phyloP scores from a whole-genome alignment of 2,329 filamentous ascomycete genomes.

The Remersonia thermophila region DNA sequence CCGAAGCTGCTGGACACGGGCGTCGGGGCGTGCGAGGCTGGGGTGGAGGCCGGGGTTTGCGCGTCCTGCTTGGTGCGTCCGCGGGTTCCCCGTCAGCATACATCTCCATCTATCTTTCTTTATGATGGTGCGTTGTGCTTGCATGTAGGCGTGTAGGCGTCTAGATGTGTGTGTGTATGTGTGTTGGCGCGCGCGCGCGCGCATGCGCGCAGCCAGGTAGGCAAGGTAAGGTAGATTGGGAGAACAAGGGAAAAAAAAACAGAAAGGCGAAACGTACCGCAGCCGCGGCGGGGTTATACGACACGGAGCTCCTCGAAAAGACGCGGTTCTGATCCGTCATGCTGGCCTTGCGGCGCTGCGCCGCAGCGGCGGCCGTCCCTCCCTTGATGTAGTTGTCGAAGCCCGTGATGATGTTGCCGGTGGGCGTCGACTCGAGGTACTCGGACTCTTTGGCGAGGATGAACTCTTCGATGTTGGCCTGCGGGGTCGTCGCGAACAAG shows the following conservation, averaged over 20 bases:
- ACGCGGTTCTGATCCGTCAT: constrained; percentile 60
- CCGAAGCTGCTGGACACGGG: constrained; percentile 42
- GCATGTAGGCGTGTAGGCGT: too few relatives aligned
- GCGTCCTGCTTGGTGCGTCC: too few relatives aligned
- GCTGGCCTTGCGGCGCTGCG: constrained; percentile 51
- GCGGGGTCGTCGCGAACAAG: too few relatives aligned
- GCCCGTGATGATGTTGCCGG: constrained; percentile 90
- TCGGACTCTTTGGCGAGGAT: constrained; percentile 74
- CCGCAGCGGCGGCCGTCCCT: constrained; percentile 43
- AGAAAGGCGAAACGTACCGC: constrained; percentile 7
- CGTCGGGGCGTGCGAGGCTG: constrained; percentile 38
- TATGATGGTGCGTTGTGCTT: too few relatives aligned
- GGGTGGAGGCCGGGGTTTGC: constrained; percentile 34
- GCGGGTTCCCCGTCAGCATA: too few relatives aligned
- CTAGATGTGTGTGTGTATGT: too few relatives aligned
- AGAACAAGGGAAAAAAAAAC: not conserved
- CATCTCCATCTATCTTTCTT: too few relatives aligned
- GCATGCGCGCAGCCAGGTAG: too few relatives aligned
- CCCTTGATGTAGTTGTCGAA: constrained; percentile 99
- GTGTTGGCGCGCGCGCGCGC: too few relatives aligned
- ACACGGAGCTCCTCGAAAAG: constrained; percentile 55
- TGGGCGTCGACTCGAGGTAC: constrained; percentile 82
- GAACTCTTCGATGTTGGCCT: constrained; percentile 49
- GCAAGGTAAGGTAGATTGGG: too few relatives aligned
- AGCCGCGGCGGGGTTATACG: constrained; percentile 37